Base-by-base conservation (phyloP, 2,329 filamentous ascomycete species). In the Colletotrichum sp. region DNA sequence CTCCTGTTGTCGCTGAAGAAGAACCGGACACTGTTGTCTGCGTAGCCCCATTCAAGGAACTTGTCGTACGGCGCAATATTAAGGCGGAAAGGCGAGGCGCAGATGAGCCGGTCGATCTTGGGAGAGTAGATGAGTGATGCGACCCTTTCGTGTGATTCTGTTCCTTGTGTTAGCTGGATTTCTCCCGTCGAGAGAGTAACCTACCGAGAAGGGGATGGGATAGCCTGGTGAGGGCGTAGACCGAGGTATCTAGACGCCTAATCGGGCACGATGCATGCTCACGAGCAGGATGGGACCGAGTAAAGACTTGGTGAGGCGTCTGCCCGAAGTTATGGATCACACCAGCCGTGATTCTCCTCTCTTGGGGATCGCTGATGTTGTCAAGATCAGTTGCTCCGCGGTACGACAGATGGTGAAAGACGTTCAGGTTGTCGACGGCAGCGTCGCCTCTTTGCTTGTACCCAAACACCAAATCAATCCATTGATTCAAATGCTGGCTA, bases 261-360 rank as follows among this genome's bases (percentile, higher is more conserved):
- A 89, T 86, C 7, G 91, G 92, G 69, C 92, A 90, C 27, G 90
- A 87, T 6, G 89, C 84, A 70, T 94, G 90, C 76, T 98, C 95
- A 16, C 93, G 90, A n/a, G 90, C 85, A 5, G 94, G 92, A 82
- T 99, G 97, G 15, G 93, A 88, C 72, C 93, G 93, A 58, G 91
- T 90, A 82, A 98, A 99, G 18, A 98, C 93, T 82, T 99, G 97
- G 78, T 97, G 94, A 3, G 97, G 97, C 2, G 97, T 99, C 82
- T 99, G 97, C 1, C 97, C 97, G 82, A 99, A 99, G 78, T 98
- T 98, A 83, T 99, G 96, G 78, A 99, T 98, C 77, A 98, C 98
- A 38, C 95, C 95, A 68, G 98, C 98, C 1, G 95, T 96, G 7
- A 96, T 94, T 8, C 95, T 88, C 57, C 95, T 90, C 82, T 98